Conservation (phyloP, 352 stramenopile species). For the Phytophthora ramorum region DNA sequence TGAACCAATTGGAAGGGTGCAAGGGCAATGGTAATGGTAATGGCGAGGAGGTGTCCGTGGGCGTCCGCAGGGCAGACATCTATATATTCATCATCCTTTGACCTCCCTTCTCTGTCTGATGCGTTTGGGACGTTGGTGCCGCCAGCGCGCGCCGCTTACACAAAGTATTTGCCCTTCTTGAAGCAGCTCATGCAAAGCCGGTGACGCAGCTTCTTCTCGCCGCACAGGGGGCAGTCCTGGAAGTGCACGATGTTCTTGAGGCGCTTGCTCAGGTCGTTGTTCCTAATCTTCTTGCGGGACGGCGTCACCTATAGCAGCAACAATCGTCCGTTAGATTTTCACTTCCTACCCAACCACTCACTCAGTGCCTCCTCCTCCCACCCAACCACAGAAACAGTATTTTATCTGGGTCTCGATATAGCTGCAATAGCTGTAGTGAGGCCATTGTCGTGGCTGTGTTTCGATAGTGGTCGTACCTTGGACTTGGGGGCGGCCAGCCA, state of each 20-base stretch:
- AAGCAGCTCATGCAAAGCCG: constrained; percentile 92
- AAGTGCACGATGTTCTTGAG: constrained; percentile 93
- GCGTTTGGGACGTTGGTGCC: constrained; percentile 4
- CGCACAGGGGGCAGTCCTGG: constrained; percentile 82
- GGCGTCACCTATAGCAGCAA: constrained; percentile 72
- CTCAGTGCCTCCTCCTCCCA: neutral
- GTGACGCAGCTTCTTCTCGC: constrained; percentile 90
- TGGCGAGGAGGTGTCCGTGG: neutral
- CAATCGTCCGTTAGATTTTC: constrained; percentile 7
- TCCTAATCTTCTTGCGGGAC: constrained; percentile 87
- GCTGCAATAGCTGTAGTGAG: neutral
- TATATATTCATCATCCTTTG: constrained; percentile 41
- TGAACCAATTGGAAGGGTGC: constrained; percentile 19
- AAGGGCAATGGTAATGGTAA: constrained; percentile 3
- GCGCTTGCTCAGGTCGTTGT: constrained; percentile 88
- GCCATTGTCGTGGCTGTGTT: neutral
- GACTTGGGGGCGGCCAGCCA: constrained; percentile 89
- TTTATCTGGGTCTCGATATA: neutral
- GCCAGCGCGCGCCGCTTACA: constrained; percentile 46
- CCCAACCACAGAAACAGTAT: constrained; percentile 1
- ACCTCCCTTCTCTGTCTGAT: constrained; percentile 5
- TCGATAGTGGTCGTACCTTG: constrained; percentile 58
- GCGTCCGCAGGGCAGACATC: constrained; percentile 29
- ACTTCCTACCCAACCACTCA: neutral
- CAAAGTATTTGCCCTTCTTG: constrained; percentile 93